Base-by-base conservation (phyloP, 805 yeast species). In the Lachancea dasiensis region DNA sequence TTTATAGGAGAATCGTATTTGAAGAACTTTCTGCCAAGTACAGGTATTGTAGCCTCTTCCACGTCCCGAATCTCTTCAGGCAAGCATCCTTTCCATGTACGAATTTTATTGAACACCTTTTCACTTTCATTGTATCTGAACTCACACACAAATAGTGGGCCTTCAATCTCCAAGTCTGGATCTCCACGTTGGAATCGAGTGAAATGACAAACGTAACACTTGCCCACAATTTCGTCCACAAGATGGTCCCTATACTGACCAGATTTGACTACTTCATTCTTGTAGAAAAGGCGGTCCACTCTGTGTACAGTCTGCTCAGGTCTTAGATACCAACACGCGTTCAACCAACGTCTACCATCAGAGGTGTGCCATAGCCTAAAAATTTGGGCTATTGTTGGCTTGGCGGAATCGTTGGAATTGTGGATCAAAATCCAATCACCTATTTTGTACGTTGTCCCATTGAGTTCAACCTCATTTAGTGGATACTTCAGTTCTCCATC, bases 301-400 rank as follows among this genome's bases (percentile, higher is more conserved):
- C 94, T 75, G 61, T 92, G 98, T 31, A 92, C 95, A 0, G 98
- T 92, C 70, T 94, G 97, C 60, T 92, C 97, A 1, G 98, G 96
- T 50, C 97, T 77, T 54, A 86, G 82, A 63, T 90, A 92, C 98
- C 97, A 92, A 67, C 97, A 92, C 27, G 86, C 95, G 58, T 92
- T 90, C 55, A 89, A 74, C 78, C 89, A 89, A 44, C 81, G 75
- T 51, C 80, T 79, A 39, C 89, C 94, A 47, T 87, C 94, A 14
- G 70, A 67, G 5, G 72, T 67, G n/a, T 77, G 71, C 98, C 98
- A 92, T 44, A 92, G 74, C 52, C 95, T 74, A 66, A 90, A 92
- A 20, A 92, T 75, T 62, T 92, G 98, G 11, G 94, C 96, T 24
- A 87, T 85, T 15, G 89, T 89, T 11, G 98, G 97, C 58, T 85